Conservation (phyloP, 1,284 basidiomycete genomes). For the Bondarzewia mesenterica region DNA sequence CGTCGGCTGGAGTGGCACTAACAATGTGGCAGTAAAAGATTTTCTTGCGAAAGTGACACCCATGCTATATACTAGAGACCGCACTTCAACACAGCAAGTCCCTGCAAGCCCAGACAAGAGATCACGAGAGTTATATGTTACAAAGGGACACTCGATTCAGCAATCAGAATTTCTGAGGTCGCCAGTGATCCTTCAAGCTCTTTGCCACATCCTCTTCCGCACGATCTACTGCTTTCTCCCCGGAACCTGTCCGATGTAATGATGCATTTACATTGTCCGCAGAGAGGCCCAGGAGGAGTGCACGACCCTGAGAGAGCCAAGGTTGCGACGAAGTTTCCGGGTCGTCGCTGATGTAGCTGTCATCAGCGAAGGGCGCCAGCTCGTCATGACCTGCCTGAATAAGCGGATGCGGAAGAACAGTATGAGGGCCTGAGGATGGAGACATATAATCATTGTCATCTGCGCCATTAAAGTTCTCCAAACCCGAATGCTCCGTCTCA, state of each 20-base stretch:
- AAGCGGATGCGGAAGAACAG: no score
- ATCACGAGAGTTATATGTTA: no score
- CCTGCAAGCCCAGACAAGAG: no score
- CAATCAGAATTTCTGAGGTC: constrained; percentile 40
- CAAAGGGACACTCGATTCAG: not conserved
- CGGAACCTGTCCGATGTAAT: not conserved
- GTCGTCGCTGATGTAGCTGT: not conserved
- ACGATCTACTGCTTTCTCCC: constrained; percentile 13
- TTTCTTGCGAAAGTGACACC: no score
- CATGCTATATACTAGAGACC: no score
- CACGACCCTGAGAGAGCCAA: not conserved
- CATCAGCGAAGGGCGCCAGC: not conserved
- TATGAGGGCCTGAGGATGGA: no score
- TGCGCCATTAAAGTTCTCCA: no score
- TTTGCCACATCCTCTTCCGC: constrained; percentile 53
- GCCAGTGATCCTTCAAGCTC: constrained; percentile 51
- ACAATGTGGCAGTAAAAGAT: no score
- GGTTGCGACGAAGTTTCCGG: not conserved
- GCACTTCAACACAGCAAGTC: no score
- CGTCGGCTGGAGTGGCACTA: no score
- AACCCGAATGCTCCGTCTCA: no score
- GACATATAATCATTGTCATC: no score
- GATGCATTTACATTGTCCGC: not conserved
- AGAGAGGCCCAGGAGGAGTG: not conserved
- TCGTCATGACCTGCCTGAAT: not conserved